Base-by-base conservation (phyloP, 306 rosid genomes). In the Vigna mungo region DNA sequence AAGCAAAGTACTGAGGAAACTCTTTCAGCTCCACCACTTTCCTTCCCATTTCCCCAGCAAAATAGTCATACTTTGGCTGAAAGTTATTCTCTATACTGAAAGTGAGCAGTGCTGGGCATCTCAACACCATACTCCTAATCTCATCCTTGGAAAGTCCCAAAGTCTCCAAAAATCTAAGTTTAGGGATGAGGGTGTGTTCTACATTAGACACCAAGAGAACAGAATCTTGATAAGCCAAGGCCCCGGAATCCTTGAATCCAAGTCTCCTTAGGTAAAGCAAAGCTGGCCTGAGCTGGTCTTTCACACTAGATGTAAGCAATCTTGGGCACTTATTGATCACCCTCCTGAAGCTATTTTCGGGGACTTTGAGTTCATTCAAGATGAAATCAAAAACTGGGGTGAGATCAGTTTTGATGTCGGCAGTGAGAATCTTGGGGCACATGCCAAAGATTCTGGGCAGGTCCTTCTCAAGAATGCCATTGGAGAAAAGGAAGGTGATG, bases 1-100 rank as follows among this genome's bases (percentile, higher is more conserved):
- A 94, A 2, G 96, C 85, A 53, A 94, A 92, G 54, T 88, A 94
- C 82, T 94, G 98, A 75, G 98, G 98, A 63, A 94, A 94, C 20
- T 80, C 92, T 77, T 77, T 90, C 62, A 94, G 69, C 21, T 92
- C 97, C 84, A 81, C 90, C 83, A 92, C 65, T 18, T 77, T 84
- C 72, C 85, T 79, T 27, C 78, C 82, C 97, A 95, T 95, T 44
- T 83, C 96, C 61, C 11, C 77, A 20, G 71, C 30, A 66, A 95
- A 85, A 53, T 78, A 95, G 77, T 88, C 96, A 73, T 83, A 86
- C 76, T 95, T 95, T 0, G 98, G 98, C 88, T 77, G 80, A 41
- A 81, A 95, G 71, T 89, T 95, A 27, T 92, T 92, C 54, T 89
- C 98, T 14, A 95, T 87, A 34, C 96, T 95, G 86, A 90, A 95